These are phyloP conservation scores for Aspergillus piperis DNA, from an alignment of 2,329 filamentous ascomycete species.

Conservation along the genomic window DNA sequence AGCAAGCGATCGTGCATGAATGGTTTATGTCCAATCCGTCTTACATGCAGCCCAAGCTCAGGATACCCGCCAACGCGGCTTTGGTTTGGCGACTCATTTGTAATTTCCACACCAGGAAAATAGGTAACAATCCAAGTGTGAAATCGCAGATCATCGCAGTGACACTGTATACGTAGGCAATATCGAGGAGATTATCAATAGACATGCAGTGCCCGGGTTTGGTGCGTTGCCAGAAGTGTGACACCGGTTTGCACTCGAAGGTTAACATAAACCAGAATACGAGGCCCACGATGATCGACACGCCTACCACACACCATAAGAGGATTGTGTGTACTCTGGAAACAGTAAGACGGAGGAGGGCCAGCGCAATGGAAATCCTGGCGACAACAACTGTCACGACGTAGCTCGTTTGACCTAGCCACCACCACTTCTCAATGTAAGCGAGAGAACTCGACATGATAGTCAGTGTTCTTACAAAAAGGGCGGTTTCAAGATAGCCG, in stretches of 20 bases:
- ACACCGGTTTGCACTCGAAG: conserved; percentile 57
- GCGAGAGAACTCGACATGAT: background rate
- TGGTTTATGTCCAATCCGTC: conserved; percentile 21
- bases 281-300: conserved; percentile 48
- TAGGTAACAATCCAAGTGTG: conserved; percentile 55
- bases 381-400: conserved; percentile 50
- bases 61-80: conserved; percentile 53
- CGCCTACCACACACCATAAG: conserved; percentile 50
- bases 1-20: conserved; percentile 21
- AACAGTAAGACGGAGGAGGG: conserved; percentile 55
- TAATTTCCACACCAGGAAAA: conserved; percentile 57
- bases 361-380: conserved; percentile 56
- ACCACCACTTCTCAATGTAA: conserved; percentile 46
- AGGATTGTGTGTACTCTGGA: conserved; percentile 48
- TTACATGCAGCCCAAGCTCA: conserved; percentile 58
- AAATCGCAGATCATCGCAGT: conserved; percentile 53
- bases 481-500: conserved; percentile 31
- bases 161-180: conserved; percentile 57
- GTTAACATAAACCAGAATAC: conserved; percentile 55
- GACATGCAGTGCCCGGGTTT: conserved; percentile 19
- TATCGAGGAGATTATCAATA: conserved; percentile 22
- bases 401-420: conserved; percentile 59
- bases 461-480: conserved; percentile 32
- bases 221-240: conserved; percentile 52
- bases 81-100: conserved; percentile 58